phyloP scores from a whole-genome alignment of 1,284 basidiomycete genomes.

The Gymnopus androsaceus region DNA sequence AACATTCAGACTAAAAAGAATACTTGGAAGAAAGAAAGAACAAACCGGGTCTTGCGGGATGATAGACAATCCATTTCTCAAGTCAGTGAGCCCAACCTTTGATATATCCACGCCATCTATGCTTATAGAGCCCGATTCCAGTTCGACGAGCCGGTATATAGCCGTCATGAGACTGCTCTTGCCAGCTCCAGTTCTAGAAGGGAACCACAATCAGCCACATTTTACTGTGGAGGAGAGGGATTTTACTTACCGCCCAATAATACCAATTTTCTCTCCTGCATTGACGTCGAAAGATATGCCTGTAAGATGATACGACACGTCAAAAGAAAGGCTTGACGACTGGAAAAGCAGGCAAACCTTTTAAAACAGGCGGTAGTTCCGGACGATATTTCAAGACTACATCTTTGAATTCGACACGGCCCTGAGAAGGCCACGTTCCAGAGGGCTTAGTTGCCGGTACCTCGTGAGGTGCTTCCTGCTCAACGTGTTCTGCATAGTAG shows the following conservation, averaged over 20 bases:
- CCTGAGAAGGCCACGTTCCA: constrained; percentile 67
- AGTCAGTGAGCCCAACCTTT: constrained; percentile 63
- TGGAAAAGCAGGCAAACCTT: constrained; percentile 27
- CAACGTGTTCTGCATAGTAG: constrained; percentile 73
- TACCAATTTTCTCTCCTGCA: constrained; percentile 88
- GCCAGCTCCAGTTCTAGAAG: constrained; percentile 79
- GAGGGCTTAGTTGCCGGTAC: constrained; percentile 59
- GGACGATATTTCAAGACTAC: constrained; percentile 74
- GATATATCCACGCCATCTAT: constrained; percentile 73
- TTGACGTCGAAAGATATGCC: constrained; percentile 62
- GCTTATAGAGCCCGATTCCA: constrained; percentile 62
- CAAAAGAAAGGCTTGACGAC: too few relatives aligned
- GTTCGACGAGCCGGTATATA: constrained; percentile 63
- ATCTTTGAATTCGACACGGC: constrained; percentile 63
- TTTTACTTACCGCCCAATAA: constrained; percentile 57
- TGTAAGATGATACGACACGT: neutral
- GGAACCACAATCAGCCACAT: constrained; percentile 24
- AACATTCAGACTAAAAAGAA: neutral
- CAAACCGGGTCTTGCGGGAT: constrained; percentile 89
- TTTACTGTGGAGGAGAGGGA: neutral
- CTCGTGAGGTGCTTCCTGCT: constrained; percentile 79
- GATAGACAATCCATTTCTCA: constrained; percentile 73
- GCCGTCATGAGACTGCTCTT: constrained; percentile 52
- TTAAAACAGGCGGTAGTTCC: constrained; percentile 66
- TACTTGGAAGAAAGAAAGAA: constrained; percentile 17